Evolutionary conservation across 257 asterid genomes (phyloP).

Genomic region (Misopates orontium): DNA sequence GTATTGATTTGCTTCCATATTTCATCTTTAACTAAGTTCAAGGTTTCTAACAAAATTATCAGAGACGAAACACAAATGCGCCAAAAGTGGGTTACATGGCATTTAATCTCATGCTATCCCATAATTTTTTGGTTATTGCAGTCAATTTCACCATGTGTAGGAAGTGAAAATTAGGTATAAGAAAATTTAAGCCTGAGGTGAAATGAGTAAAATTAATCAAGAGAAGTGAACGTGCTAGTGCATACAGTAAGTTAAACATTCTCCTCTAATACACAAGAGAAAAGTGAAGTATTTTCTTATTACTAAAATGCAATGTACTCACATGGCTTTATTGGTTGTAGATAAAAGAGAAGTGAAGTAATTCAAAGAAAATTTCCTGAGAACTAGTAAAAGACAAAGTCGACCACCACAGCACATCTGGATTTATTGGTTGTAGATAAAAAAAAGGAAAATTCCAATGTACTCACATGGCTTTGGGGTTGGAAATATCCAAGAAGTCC

Average conservation of each 20-base stretch:
- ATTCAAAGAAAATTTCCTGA: too few species aligned
- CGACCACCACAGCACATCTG: background rate
- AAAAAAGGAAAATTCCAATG: constrained; percentile 20
- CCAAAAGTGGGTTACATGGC: too few species aligned
- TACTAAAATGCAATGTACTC: background rate
- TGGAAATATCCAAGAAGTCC: constrained; percentile 95
- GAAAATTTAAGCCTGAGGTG: background rate
- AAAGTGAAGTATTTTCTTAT: background rate
- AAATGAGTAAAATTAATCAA: background rate
- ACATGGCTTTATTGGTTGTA: too few species aligned
- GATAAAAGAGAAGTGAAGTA: too few species aligned
- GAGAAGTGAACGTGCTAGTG: background rate
- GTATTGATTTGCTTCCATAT: too few species aligned
- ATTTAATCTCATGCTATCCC: too few species aligned
- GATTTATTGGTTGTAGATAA: background rate
- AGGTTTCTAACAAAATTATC: too few species aligned
- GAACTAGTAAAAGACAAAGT: background rate
- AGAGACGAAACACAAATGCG: too few species aligned
- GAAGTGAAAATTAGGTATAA: too few species aligned
- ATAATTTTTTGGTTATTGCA: too few species aligned
- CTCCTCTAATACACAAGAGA: background rate
- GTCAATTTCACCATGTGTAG: too few species aligned
- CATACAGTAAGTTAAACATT: background rate
- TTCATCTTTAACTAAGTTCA: too few species aligned
- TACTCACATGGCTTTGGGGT: constrained; percentile 97